Evolutionary conservation across 345 rosid genomes (phyloP), one percentile per base, ranked within the genome.

Genomic region (Populus simonii): DNA sequence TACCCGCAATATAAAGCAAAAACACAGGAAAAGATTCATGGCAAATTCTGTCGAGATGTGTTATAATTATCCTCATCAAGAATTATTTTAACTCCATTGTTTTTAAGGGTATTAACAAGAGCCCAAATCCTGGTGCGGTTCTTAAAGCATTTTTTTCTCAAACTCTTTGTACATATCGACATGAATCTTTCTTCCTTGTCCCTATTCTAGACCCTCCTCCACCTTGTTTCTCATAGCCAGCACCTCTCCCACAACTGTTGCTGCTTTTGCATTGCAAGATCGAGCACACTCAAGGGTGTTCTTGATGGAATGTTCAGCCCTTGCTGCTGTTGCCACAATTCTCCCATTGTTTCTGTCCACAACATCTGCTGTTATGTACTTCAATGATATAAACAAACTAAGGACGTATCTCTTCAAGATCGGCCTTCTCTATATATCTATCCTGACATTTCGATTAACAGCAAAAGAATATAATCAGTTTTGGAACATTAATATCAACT

Each of bases 321-420:
- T 89, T 31, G 94, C 91, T 23, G 98, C 91, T 62, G 92, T 87
- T 13, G 87, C 92, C 8, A 93, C 88, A 27, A 92, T 78, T 78
- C 93, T 82, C 38, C 95, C 94, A n/a, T 85, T 88, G 85, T 92
- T 94, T 81, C 97, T 84, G 85, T 91, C 99, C 20, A 95, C 86
- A 3, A 93, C 92, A 35, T 95, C 92, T 29, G 92, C 95, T 15
- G 94, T 92, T 51, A 93, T 85, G 88, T 91, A 88, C 86, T 92
- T 91, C 65, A 92, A 73, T 17, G 96, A 92, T 76, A 92, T 83
- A 84, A 94, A 92, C 77, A 89, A 65, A 83, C 92, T 85, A 35
- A 92, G 75, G 47, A 88, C 89, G 27, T 90, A 89, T 68, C 97
- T 88, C 88, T 93, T 93, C 49, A 89, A 74, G 23, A 88, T 87